Base-by-base conservation (phyloP, 495 filamentous ascomycete species). In the Filosporella fistucella region DNA sequence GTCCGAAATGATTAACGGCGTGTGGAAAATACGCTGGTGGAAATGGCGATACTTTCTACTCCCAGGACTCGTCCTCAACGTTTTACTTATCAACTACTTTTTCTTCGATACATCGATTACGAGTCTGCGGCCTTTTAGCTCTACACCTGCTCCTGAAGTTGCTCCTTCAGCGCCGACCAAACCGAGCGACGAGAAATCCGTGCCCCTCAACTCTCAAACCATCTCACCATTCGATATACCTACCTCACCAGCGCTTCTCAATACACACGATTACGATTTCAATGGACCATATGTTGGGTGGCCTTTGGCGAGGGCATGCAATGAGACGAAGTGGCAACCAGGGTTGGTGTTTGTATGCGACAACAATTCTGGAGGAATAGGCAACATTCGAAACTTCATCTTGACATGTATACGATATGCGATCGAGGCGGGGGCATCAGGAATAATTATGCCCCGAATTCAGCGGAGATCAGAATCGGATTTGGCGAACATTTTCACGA, bases 311-410 rank as follows among this genome's bases (percentile, higher is more conserved):
- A 51, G 71, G n/a, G 62, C 68, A 7, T 74, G 72, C 61, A 58
- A 60, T 1, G 72, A 74, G 41, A 56, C 60, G 0, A 49, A 47
- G 0, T 64, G 61, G 55, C 53, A 58, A 0, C 65, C 69, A 0
- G 69, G 69, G 13, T 42, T 74, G 2, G 54, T 69, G 2, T 76
- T 70, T 46, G 34, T 49, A 65, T 76, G 72, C 56, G 71, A 74
- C 55, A 70, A 71, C 55, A 76, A 74, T 58, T 71, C 69, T 20
- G 72, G 72, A 29, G 72, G 72, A 12, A 67, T 72, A 7, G 71
- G 72, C 28, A 76, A 76, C 52, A 75, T 76, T 35, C 63, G 72
- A 35, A 75, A 73, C 55, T 76, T 69, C 57, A 68, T 76, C 45
- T 59, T 67, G 45, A 63, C 50, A 13, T 62, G 59, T 42, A 37